Evolutionary conservation across 352 stramenopile species (phyloP), one percentile per base, ranked within the genome.

Genomic region (Hyaloperonospora brassicae): DNA sequence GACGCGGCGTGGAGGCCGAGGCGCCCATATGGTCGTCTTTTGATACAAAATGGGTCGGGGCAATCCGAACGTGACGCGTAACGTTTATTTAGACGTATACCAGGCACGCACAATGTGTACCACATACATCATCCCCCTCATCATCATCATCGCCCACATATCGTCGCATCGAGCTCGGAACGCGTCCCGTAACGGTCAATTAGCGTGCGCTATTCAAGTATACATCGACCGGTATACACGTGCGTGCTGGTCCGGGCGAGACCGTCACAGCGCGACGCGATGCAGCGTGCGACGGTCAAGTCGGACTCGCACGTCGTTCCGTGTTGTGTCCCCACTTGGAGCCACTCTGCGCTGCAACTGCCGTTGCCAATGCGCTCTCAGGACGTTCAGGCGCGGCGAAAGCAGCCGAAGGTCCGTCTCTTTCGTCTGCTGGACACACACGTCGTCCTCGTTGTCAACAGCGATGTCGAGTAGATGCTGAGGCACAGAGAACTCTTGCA

Each of bases 401-500:
- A 30, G 34, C 24, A 31, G 30, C 21, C 50, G n/a, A 38, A 21
- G 13, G 17, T 38, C 36, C 43, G 14, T n/a, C 22, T 25, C 45
- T 5, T 40, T 24, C n/a, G 54, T 17, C 50, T 56, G 31, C 24
- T 55, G 53, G 43, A 50, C 8, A 34, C 27, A 34, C 4, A 34
- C 4, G 8, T 8, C 27, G 27, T 34, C 50, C 36, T 31, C 23
- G 14, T 23, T 50, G 35, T 17, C 17, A 17, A 0, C 17, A 17
- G 17, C 0, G 17, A 17, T 17, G 17, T 47, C 13, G 35, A 77
- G 39, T 43, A 83, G 46, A 46, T 73, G 62, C 27, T 73, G 59
- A 21, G 76, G 76, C 9, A 81, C 52, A 5, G 76, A 82, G 55
- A 87, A 85, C 39, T 82, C 70, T 17, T 75, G 70, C 14, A 86